phyloP scores from a whole-genome alignment of 192 early-diverging fungal species.

The Gryganskiella cystojenkinii region DNA sequence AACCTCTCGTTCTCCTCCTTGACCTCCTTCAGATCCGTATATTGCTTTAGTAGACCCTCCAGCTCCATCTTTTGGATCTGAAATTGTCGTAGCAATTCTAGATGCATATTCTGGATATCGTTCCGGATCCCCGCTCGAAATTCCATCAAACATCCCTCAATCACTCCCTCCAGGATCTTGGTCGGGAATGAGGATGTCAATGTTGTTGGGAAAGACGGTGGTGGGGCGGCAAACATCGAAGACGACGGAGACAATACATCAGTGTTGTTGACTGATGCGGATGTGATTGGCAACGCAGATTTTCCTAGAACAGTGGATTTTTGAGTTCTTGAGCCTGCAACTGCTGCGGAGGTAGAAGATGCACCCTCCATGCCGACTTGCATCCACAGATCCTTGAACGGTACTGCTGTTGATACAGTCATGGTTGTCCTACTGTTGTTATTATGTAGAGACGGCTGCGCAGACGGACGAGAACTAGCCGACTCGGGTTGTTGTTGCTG shows the following conservation, averaged over 20 bases:
- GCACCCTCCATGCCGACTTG: conserved; percentile 14
- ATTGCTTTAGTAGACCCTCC: conserved; percentile 60
- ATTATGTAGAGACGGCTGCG: too few relatives aligned
- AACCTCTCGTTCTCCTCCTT: conserved; percentile 64
- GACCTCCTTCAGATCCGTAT: conserved; percentile 61
- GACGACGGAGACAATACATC: too few relatives aligned
- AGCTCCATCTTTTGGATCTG: conserved; percentile 76
- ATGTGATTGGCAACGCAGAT: background rate
- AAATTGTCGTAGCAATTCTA: conserved; percentile 76
- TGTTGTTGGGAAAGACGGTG: background rate
- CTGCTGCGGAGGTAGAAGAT: background rate
- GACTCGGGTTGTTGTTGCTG: background rate
- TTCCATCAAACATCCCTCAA: conserved; percentile 71
- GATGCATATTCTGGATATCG: conserved; percentile 78
- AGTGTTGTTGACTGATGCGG: background rate
- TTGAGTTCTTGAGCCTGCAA: background rate
- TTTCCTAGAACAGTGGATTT: background rate
- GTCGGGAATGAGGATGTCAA: conserved; percentile 17
- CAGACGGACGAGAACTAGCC: background rate
- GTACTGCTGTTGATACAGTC: background rate
- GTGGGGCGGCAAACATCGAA: background rate
- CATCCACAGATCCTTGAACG: conserved; percentile 31
- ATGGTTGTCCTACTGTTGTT: background rate
- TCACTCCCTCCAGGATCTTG: conserved; percentile 64
- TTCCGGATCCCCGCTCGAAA: conserved; percentile 63